Conservation (phyloP, 768 basidiomycete species). For the Sutorius australiensis region DNA sequence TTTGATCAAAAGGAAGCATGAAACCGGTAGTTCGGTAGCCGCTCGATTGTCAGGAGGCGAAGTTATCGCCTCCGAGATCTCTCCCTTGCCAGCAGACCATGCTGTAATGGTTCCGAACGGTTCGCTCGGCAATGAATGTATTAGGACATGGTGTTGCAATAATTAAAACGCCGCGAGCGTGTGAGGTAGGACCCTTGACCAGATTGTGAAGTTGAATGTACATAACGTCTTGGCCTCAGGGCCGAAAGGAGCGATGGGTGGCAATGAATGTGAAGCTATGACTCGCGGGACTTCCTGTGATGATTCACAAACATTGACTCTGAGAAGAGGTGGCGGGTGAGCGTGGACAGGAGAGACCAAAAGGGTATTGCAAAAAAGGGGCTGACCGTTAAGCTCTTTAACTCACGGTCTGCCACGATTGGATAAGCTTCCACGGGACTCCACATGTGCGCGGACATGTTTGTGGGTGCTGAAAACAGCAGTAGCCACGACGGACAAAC, state of each 20-base stretch:
- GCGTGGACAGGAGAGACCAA: slow-evolving; percentile 13
- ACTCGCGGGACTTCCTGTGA: slow-evolving; percentile 16
- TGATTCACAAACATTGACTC: slow-evolving; percentile 33
- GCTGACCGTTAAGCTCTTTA: slow-evolving; percentile 42
- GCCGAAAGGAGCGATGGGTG: not conserved
- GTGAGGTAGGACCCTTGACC: slow-evolving; percentile 2
- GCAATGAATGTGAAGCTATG: slow-evolving; percentile 4
- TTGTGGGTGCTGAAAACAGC: slow-evolving; percentile 35
- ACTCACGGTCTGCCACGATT: slow-evolving; percentile 33
- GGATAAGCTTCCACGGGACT: slow-evolving; percentile 38
- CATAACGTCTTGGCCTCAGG: slow-evolving; percentile 15
- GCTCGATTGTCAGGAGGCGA: slow-evolving; percentile 33
- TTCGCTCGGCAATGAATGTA: slow-evolving; percentile 26
- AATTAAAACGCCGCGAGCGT: slow-evolving; percentile 22
- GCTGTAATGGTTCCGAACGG: slow-evolving; percentile 29
- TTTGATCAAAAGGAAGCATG: slow-evolving; percentile 27
- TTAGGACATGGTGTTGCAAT: slow-evolving; percentile 16
- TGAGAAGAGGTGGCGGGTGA: not conserved
- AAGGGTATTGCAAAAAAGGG: slow-evolving; percentile 13
- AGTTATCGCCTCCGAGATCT: slow-evolving; percentile 35
- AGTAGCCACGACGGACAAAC: slow-evolving; percentile 42
- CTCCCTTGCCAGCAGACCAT: slow-evolving; percentile 25
- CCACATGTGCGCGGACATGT: slow-evolving; percentile 30
- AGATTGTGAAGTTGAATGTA: slow-evolving; percentile 11
- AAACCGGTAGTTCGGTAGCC: slow-evolving; percentile 29